Percentiles rank a stretch among this genome's conserved stretches.
phyloP scores from a whole-genome alignment of 495 filamentous ascomycete genomes.

The Sphaerosporella brunnea region DNA sequence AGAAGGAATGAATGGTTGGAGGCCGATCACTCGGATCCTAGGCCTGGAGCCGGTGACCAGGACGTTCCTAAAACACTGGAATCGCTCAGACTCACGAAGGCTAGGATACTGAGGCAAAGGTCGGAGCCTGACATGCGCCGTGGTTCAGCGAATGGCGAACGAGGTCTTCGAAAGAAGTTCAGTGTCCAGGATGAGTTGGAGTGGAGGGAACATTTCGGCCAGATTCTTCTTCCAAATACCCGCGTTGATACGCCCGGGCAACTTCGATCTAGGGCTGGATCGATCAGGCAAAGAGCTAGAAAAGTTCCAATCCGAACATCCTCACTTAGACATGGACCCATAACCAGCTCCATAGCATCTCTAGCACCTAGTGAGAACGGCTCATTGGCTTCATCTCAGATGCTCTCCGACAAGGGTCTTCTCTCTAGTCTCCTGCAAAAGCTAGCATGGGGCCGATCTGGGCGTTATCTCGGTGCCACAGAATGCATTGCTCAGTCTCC shows the following conservation, averaged over 20 bases:
- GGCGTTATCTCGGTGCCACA: not conserved
- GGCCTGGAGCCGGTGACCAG: not conserved
- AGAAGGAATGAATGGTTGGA: conserved; percentile 15
- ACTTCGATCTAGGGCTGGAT: too few species aligned
- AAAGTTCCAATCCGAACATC: too few species aligned
- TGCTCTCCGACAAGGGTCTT: too few species aligned
- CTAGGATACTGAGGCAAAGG: not conserved
- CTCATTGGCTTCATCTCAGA: too few species aligned
- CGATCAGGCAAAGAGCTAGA: too few species aligned
- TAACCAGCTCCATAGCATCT: too few species aligned
- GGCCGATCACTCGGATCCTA: not conserved
- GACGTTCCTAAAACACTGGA: not conserved
- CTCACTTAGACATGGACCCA: too few species aligned
- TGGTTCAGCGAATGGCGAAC: not conserved
- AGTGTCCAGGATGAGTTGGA: conserved; percentile 1
- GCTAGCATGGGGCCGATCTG: not conserved
- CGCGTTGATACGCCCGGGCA: too few species aligned
- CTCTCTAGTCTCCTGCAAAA: too few species aligned
- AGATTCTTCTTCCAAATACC: too few species aligned
- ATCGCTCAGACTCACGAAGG: not conserved
- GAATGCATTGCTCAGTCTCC: not conserved
- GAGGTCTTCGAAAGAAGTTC: not conserved
- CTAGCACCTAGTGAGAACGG: too few species aligned
- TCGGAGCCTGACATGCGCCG: conserved; percentile 2
- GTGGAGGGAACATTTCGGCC: conserved; percentile 1